Conservation (phyloP, 2,329 filamentous ascomycete species). For the Xylaria sp. region DNA sequence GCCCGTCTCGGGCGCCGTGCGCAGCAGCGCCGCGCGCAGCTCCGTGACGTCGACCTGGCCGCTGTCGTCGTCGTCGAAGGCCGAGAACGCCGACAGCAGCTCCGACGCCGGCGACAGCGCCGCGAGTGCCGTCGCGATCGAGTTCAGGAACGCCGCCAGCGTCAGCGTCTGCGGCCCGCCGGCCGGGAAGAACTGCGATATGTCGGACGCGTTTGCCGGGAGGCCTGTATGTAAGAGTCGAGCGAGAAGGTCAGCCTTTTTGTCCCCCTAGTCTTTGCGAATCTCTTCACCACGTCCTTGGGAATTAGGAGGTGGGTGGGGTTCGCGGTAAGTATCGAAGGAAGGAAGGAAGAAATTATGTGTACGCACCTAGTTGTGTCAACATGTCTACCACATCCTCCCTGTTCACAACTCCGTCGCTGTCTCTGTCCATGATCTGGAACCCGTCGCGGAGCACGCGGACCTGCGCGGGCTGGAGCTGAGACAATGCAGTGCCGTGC, state of each 20-base stretch:
- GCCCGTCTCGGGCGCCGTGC: slow-evolving; percentile 82
- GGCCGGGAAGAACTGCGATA: slow-evolving; percentile 85
- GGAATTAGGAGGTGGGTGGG: neutral
- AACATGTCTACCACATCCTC: slow-evolving; percentile 91
- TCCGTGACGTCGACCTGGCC: slow-evolving; percentile 89
- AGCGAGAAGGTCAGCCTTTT: neutral
- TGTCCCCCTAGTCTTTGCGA: neutral
- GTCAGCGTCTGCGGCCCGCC: slow-evolving; percentile 77
- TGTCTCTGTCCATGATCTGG: slow-evolving; percentile 89
- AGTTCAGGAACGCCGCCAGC: slow-evolving; percentile 86
- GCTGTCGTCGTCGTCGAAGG: slow-evolving; percentile 95
- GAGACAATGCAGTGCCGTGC: slow-evolving; percentile 69
- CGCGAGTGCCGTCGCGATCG: slow-evolving; percentile 77
- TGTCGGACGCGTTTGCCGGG: slow-evolving; percentile 74
- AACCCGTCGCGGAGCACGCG: slow-evolving; percentile 92
- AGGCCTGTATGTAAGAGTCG: slow-evolving; percentile 64
- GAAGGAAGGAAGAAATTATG: neutral
- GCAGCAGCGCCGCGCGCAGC: slow-evolving; percentile 82
- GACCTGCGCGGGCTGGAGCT: slow-evolving; percentile 83
- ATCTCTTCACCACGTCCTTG: neutral
- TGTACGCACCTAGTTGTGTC: slow-evolving; percentile 75
- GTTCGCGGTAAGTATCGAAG: neutral
- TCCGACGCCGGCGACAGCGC: slow-evolving; percentile 82
- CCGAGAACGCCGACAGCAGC: slow-evolving; percentile 88
- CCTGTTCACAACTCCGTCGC: slow-evolving; percentile 82